Conservation (phyloP, 1,284 basidiomycete genomes). For the Apiotrichum sp. region DNA sequence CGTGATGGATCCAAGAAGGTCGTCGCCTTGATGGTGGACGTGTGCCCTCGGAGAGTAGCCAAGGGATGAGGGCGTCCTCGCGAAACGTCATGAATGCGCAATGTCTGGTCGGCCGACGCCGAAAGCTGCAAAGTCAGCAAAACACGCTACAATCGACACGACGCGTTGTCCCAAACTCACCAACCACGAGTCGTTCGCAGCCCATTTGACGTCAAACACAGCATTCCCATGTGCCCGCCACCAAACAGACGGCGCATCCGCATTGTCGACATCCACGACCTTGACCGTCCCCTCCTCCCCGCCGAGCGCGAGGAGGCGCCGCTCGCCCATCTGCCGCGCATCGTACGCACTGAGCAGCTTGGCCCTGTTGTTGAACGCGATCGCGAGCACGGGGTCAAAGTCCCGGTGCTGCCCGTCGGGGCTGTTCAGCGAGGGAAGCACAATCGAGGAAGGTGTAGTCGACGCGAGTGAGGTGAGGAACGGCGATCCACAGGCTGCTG, state of each 20-base stretch:
- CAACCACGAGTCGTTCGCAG: slow-evolving; percentile 53
- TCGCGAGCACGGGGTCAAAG: slow-evolving; percentile 31
- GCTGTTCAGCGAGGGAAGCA: too few relatives aligned
- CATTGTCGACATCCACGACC: slow-evolving; percentile 36
- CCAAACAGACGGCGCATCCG: slow-evolving; percentile 26
- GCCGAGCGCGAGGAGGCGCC: slow-evolving; percentile 34
- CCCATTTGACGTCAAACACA: slow-evolving; percentile 74
- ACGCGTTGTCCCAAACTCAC: slow-evolving; percentile 22
- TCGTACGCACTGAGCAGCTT: slow-evolving; percentile 18
- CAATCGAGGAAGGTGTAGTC: too few relatives aligned
- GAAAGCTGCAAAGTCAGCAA: slow-evolving; percentile 31
- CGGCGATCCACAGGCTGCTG: too few relatives aligned
- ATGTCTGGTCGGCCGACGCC: slow-evolving; percentile 41
- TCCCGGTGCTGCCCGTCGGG: slow-evolving; percentile 19
- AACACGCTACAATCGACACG: not conserved
- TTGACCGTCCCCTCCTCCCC: slow-evolving; percentile 40
- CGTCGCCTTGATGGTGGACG: slow-evolving; percentile 40
- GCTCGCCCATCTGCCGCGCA: slow-evolving; percentile 21
- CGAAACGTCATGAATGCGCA: slow-evolving; percentile 33
- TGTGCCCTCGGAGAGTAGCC: slow-evolving; percentile 41
- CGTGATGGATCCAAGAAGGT: slow-evolving; percentile 36
- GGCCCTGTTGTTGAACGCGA: slow-evolving; percentile 32
- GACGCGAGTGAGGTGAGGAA: too few relatives aligned
- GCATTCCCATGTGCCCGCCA: slow-evolving; percentile 63
- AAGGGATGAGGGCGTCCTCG: slow-evolving; percentile 20